Conservation (phyloP, 1,284 basidiomycete species). For the Leccinum proliferum region DNA sequence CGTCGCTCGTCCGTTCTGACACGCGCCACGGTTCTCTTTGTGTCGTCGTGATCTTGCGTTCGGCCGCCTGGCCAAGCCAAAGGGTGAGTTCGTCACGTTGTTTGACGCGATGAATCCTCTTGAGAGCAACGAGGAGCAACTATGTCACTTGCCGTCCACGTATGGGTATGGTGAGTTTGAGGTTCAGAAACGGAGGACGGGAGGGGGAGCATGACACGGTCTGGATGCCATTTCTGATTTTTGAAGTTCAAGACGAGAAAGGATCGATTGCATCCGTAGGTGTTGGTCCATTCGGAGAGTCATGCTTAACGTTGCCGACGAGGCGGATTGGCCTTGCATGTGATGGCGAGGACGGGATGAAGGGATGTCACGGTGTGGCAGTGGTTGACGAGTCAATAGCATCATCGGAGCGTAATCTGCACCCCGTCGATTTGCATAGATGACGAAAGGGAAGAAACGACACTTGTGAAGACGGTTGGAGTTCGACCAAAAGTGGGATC, state of each 20-base stretch:
- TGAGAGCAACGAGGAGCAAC: conserved; percentile 24
- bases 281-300: conserved; percentile 2
- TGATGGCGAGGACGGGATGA: conserved; percentile 9
- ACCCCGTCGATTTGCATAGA: conserved; percentile 33
- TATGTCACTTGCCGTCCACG: conserved; percentile 41
- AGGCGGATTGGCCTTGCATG: neutral
- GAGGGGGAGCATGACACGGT: conserved; percentile 48
- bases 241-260: conserved; percentile 36
- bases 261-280: conserved; percentile 34
- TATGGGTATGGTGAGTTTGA: conserved; percentile 51
- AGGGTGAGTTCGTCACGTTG: conserved; percentile 60
- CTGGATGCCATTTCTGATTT: conserved; percentile 53
- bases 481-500: conserved; percentile 60
- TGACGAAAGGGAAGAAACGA: conserved; percentile 51
- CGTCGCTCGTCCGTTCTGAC: conserved; percentile 55
- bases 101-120: conserved; percentile 55
- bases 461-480: conserved; percentile 25
- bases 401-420: conserved; percentile 50
- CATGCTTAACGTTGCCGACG: conserved; percentile 6
- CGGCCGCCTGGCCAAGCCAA: conserved; percentile 55
- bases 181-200: conserved; percentile 41
- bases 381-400: conserved; percentile 58
- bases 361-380: conserved; percentile 43
- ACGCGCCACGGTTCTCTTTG: conserved; percentile 67
- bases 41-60: conserved; percentile 57